These are phyloP conservation scores for Wickerhamomyces sp. DNA, from an alignment of 1,139 yeast genomes.

Conservation along the genomic window DNA sequence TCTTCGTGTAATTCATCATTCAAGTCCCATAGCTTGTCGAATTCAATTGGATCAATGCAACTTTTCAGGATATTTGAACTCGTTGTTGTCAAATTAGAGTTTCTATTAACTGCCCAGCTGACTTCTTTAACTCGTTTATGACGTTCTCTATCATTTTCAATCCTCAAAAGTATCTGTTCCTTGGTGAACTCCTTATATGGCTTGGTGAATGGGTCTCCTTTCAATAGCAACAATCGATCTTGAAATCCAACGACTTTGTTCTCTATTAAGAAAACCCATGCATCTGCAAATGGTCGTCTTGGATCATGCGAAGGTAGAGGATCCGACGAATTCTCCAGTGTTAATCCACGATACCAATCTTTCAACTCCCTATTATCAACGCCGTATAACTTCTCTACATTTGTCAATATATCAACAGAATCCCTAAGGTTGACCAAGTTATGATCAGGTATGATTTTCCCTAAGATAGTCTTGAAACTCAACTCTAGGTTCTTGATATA, in stretches of 20 bases:
- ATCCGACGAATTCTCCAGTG: conserved; percentile 3
- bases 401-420: conserved; percentile 14
- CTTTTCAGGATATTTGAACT: conserved; percentile 3
- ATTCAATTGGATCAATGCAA: conserved; percentile 46
- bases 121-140: conserved; percentile 75
- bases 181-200: conserved; percentile 32
- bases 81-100: conserved; percentile 14
- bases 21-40: conserved; percentile 53
- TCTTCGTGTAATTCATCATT: conserved; percentile 39
- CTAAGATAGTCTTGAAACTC: conserved; percentile 15
- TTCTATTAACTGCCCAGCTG: conserved; percentile 62
- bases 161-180: conserved; percentile 60
- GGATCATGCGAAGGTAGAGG: background rate
- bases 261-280: conserved; percentile 46
- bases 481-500: conserved; percentile 31
- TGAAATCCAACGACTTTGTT: conserved; percentile 48
- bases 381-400: conserved; percentile 13
- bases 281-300: conserved; percentile 17
- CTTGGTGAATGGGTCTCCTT: conserved; percentile 25
- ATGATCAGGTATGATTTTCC: conserved; percentile 17
- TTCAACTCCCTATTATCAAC: conserved; percentile 7
- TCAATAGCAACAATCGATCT: conserved; percentile 26
- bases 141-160: conserved; percentile 85
- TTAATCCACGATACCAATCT: conserved; percentile 3
- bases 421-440: conserved; percentile 17